These are phyloP conservation scores for Hyphodiscus sp. DNA, from an alignment of 2,329 filamentous ascomycete species.

Conservation along the genomic window DNA sequence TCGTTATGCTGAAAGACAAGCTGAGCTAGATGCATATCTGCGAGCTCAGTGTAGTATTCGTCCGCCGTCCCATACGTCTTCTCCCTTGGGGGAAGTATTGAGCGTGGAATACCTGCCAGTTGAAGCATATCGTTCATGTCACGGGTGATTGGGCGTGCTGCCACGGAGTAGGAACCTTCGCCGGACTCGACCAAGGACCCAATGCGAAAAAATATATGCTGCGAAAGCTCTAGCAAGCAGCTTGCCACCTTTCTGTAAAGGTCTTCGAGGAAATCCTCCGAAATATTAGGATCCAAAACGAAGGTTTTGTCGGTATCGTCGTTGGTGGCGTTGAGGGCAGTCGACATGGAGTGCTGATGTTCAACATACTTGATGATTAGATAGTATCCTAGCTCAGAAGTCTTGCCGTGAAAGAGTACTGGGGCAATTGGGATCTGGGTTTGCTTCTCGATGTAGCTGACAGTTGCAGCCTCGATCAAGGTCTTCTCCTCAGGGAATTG, in stretches of 20 bases:
- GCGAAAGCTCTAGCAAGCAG: slow-evolving; percentile 4
- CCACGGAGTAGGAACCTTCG: slow-evolving; percentile 1
- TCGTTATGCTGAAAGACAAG: slow-evolving; percentile 36
- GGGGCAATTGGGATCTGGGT: too few species aligned
- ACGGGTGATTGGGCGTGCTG: slow-evolving; percentile 5
- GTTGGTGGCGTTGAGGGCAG: too few species aligned
- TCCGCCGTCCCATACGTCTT: slow-evolving; percentile 6
- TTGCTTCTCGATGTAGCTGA: too few species aligned
- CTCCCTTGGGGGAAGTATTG: neutral
- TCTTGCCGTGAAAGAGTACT: too few species aligned
- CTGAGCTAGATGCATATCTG: slow-evolving; percentile 33
- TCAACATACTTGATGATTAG: too few species aligned
- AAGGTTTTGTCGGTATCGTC: too few species aligned
- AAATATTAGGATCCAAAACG: slow-evolving; percentile 25
- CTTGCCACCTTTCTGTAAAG: slow-evolving; percentile 5
- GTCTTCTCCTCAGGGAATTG: too few species aligned
- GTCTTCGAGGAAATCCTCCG: neutral
- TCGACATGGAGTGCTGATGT: too few species aligned
- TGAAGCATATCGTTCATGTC: slow-evolving; percentile 14
- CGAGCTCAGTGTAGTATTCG: slow-evolving; percentile 8
- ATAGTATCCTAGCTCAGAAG: too few species aligned
- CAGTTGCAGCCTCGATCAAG: too few species aligned
- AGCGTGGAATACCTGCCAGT: slow-evolving; percentile 5
- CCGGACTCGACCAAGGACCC: slow-evolving; percentile 5
- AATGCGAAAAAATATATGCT: slow-evolving; percentile 4